phyloP scores from a whole-genome alignment of 352 stramenopile species.

The Salisapilia sapeloensis region DNA sequence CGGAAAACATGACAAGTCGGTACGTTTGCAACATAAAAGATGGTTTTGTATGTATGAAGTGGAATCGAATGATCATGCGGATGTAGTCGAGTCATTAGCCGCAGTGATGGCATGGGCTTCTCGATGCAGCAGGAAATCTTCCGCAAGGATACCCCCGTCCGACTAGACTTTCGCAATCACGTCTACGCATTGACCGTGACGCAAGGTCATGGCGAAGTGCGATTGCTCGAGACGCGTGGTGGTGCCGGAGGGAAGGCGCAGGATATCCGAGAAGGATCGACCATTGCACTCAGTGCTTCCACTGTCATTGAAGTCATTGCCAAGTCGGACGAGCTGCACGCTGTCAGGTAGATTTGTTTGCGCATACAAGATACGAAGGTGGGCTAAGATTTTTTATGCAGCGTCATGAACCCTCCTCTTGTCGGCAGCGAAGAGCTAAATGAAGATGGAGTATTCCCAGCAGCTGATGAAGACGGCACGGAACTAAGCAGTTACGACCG shows the following conservation, averaged over 20 bases:
- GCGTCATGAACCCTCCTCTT: constrained; percentile 68
- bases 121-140: constrained; percentile 64
- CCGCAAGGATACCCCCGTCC: constrained; percentile 24
- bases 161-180: constrained; percentile 59
- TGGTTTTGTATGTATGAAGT: no score
- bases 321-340: constrained; percentile 41
- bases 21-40: no score
- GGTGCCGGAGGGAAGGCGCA: constrained; percentile 13
- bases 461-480: constrained; percentile 43
- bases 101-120: constrained; percentile 53
- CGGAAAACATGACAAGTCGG: no score
- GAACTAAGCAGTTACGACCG: constrained; percentile 37
- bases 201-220: constrained; percentile 23
- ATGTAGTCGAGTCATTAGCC: no score
- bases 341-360: constrained; percentile 21
- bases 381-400: constrained; percentile 2
- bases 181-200: constrained; percentile 58
- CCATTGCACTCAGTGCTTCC: constrained; percentile 41
- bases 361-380: not conserved
- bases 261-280: constrained; percentile 20
- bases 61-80: no score
- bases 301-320: constrained; percentile 33
- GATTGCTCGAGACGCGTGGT: constrained; percentile 26
- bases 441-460: constrained; percentile 38
- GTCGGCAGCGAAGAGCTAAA: constrained; percentile 31